Base-by-base conservation (phyloP, 352 stramenopile species). In the Blastocystis sp. region DNA sequence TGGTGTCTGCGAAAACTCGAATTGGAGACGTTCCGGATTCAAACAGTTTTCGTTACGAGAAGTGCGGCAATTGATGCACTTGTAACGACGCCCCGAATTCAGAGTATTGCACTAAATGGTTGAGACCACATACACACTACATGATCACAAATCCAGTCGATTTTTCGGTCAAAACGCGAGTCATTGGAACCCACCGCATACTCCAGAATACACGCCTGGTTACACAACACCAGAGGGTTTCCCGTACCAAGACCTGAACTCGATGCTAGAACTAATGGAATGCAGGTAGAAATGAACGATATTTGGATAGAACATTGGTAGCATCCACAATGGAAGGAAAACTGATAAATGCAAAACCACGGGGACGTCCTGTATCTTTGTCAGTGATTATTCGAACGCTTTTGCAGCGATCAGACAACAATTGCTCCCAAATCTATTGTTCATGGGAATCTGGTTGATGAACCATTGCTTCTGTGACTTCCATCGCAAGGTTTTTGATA, bases 301-400 rank as follows among this genome's bases (percentile, higher is more conserved):
- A 85, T 85, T 85, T 85, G 1, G 73, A 66, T 54, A 85, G 53
- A 30, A 85, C 54, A 65, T 85, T 85, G 4, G 73, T 54, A 7
- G 73, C 73, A 65, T 85, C 73, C 53, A 85, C 73, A 66, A 85
- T 85, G 5, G 73, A 85, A 43, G 73, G 73, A 68, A 85, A 85
- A 13, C 43, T 34, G 56, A 59, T 37, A 45, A 85, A 85, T 20
- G 73, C 73, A 45, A 69, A 66, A 55, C 73, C 73, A 3, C 73
- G 73, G 9, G 54, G 54, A 30, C 73, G 34, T 45, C 54, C 54
- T 5, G 53, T 85, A 69, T 55, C 73, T 43, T 85, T 85, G 56
- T 85, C 73, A 43, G 56, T 54, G 13, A 85, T 68, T 20, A 85
- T 39, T 13, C 73, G 45, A n/a, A 85, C 73, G 4, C 16, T 24